Base-by-base conservation (phyloP, 2,329 filamentous ascomycete species). In the Amphichorda felina region DNA sequence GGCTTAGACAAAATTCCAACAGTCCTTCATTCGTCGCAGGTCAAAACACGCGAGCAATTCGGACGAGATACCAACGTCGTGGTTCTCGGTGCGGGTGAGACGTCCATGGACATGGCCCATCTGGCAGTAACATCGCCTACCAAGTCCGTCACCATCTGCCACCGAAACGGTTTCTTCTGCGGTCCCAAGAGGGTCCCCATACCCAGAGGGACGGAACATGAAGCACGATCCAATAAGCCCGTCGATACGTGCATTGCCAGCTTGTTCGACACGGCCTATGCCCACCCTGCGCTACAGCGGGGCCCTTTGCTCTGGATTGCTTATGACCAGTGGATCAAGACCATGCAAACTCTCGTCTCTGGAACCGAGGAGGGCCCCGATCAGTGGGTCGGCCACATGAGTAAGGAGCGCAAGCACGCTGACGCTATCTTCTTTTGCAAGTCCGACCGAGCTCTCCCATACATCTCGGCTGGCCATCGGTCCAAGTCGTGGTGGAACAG, bases 201-300 rank as follows among this genome's bases (percentile, higher is more conserved):
- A 8, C 36, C 36, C 10, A 4, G 16, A 28, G 10, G 10, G 8
- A 7, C 11, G 9, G 15, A 19, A 10, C 14, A 37, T 1, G 30
- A 33, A 8, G 22, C 37, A 7, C 35, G 30, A 2, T 55, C 50
- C 8, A 64, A 64, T 31, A 64, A 67, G 27, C 65, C 66, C 0
- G 56, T 66, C 11, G 66, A 70, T 41, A 56, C 60, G 3, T 59
- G 60, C 1, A 53, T 62, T 2, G 64, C 64, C 8, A 67, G 63
- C 36, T 45, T 70, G 5, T 69, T 71, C 40, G 66, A 70, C 40
- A 69, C 66, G 0, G 63, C 64, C 4, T 70, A 70, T 36, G 59
- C 63, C 5, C 66, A 68, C n/a, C 60, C 61, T 0, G 38, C 58
- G 4, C 49, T 70, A 1, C 60, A 64, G 38, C 54, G 55, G n/a